Base-by-base conservation (phyloP, 441 rosid species). In the Pelargonium cotyledonis region DNA sequence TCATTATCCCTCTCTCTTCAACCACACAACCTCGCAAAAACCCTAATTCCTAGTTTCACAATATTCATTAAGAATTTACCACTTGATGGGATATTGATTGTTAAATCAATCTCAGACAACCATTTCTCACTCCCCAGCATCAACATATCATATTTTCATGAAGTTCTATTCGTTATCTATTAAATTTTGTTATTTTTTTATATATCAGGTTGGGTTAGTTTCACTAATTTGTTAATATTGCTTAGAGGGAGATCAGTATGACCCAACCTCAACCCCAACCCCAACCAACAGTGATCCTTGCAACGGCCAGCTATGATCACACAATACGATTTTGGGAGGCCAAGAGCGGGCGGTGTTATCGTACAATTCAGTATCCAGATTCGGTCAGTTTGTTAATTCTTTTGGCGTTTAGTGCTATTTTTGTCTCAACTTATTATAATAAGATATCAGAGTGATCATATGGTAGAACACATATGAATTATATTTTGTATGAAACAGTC, bases 321-420 rank as follows among this genome's bases (percentile, higher is more conserved):
- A 87, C 91, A 26, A 90, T 95, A 68, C 85, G 86, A 68, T 95
- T 92, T 77, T 90, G 97, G 97, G 97, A 95, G 81, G 98, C 98
- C 7, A 89, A 90, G 73, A 90, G 95, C 44, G 96, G 96, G 43
- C 96, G 96, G 15, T 95, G 97, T 80, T 90, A 91, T 79, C 91
- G 95, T 19, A 90, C 97, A 31, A 87, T 90, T 70, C 99, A 90
- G 70, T 90, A 88, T 81, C 97, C 96, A 11, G 97, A 90, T 71
- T 84, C 96, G 71, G 97, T 91, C 44, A 0, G 76, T 61, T 7
- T 16, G 1, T 16, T 29, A 2, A 65, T 31, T 6, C 23, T 31
- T 0, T 63, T 11, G 23, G 23, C 23, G 23, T 21, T 21, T n/a
- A 1, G 6, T 23, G 41, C 23, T 14, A 14, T 41, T 47, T 63